Conservation (phyloP, 2,329 filamentous ascomycete genomes). For the Parastagonospora nodorum region DNA sequence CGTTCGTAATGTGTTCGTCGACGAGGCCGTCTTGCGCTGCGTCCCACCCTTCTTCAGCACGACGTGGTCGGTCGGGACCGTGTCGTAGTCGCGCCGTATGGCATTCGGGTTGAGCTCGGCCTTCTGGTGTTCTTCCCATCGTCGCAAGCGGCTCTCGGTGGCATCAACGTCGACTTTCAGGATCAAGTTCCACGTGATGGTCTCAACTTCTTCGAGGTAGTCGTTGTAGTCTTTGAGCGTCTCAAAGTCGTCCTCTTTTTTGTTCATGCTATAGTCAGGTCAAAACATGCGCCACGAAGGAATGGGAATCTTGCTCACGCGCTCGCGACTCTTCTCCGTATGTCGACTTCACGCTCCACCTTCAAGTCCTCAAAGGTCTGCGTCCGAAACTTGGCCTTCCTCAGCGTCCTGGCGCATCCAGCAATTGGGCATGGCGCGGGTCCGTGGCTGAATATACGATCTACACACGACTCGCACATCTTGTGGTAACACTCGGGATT, state of each 20-base stretch:
- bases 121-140: slow-evolving; percentile 76
- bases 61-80: slow-evolving; percentile 27
- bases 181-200: slow-evolving; percentile 86
- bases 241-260: slow-evolving; percentile 88
- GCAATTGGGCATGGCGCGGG: slow-evolving; percentile 92
- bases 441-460: slow-evolving; percentile 89
- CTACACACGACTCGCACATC: slow-evolving; percentile 96
- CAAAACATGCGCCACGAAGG: slow-evolving; percentile 1
- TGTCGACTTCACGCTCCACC: slow-evolving; percentile 92
- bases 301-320: slow-evolving; percentile 46
- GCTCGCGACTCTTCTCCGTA: slow-evolving; percentile 75
- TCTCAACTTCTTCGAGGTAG: slow-evolving; percentile 91
- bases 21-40: slow-evolving; percentile 56
- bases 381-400: slow-evolving; percentile 80
- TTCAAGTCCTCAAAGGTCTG: slow-evolving; percentile 89
- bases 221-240: slow-evolving; percentile 84
- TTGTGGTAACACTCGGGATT: slow-evolving; percentile 99
- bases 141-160: slow-evolving; percentile 63
- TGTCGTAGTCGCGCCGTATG: slow-evolving; percentile 40
- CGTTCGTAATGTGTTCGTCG: slow-evolving; percentile 9
- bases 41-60: slow-evolving; percentile 69
- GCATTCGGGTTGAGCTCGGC: slow-evolving; percentile 53
- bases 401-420: slow-evolving; percentile 83
- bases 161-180: slow-evolving; percentile 70
- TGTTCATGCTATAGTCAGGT: slow-evolving; percentile 71